phyloP scores from a whole-genome alignment of 345 rosid species.

The Bruguiera sexangula region DNA sequence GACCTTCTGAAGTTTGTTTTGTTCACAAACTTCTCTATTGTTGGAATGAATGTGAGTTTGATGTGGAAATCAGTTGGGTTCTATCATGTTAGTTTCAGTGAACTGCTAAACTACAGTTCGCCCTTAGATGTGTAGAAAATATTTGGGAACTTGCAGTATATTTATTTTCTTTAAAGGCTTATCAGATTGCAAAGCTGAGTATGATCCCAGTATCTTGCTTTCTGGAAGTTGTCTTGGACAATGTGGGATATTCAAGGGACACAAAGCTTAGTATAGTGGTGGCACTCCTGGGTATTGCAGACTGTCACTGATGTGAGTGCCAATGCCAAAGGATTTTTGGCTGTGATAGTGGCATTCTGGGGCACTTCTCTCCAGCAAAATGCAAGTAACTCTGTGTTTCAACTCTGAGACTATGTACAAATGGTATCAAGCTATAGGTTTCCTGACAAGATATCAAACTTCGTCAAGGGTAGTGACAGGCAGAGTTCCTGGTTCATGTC shows the following conservation, averaged over 20 bases:
- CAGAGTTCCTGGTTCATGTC: too few species aligned
- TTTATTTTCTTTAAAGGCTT: constrained; percentile 8
- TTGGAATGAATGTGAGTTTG: constrained; percentile 97
- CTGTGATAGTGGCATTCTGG: constrained; percentile 87
- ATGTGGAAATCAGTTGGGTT: constrained; percentile 99
- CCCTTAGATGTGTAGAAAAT: constrained; percentile 4
- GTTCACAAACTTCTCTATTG: constrained; percentile 93
- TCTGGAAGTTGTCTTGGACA: constrained; percentile 89
- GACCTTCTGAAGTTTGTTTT: constrained; percentile 82
- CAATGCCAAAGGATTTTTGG: constrained; percentile 79
- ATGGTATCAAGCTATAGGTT: constrained; percentile 1
- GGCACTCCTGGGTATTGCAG: constrained; percentile 93
- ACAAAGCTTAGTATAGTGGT: constrained; percentile 90
- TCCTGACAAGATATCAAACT: neutral
- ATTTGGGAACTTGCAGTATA: neutral
- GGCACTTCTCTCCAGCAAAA: constrained; percentile 98
- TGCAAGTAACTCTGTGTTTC: constrained; percentile 43
- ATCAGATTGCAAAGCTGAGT: constrained; percentile 93
- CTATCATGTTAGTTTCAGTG: constrained; percentile 62
- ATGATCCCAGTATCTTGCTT: constrained; percentile 98
- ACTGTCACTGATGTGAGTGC: constrained; percentile 98
- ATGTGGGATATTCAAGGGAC: constrained; percentile 87
- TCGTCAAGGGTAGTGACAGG: too few species aligned
- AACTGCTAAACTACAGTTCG: neutral
- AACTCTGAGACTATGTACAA: constrained; percentile 2